Evolutionary conservation across 208 protist species (phyloP).

Genomic region (Acanthamoeba triangularis): DNA sequence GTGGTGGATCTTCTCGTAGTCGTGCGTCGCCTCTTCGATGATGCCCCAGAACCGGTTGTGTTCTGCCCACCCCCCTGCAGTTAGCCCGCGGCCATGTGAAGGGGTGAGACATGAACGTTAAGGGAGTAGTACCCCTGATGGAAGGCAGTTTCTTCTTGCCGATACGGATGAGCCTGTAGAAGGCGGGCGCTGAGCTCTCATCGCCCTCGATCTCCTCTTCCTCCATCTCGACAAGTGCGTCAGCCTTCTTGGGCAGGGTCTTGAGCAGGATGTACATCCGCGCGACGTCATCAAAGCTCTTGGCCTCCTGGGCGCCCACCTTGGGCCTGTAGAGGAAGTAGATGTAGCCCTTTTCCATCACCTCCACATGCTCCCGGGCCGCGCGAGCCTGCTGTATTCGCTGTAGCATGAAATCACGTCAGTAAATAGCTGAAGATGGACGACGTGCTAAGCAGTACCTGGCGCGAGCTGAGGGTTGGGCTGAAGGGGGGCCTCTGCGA

Average conservation of each 20-base stretch:
- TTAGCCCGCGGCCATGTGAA: background rate
- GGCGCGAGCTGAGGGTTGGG: background rate
- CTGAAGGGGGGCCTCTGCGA: background rate
- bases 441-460: background rate
- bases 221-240: background rate
- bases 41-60: conserved; percentile 48
- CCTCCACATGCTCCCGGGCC: background rate
- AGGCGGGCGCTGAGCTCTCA: background rate
- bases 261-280: conserved; percentile 61
- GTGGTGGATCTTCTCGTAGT: conserved; percentile 57
- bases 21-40: conserved; percentile 42
- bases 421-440: background rate
- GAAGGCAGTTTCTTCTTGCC: conserved; percentile 62
- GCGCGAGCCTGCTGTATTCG: background rate
- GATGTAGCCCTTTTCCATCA: conserved; percentile 33
- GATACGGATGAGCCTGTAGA: conserved; percentile 31
- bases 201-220: background rate
- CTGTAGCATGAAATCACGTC: background rate
- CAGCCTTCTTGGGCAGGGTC: background rate
- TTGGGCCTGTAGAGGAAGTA: conserved; percentile 63
- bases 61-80: background rate
- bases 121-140: background rate
- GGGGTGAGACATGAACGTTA: background rate
- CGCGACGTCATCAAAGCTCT: conserved; percentile 42
- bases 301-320: conserved; percentile 1